phyloP scores from a whole-genome alignment of 345 rosid species.

The Passiflora organensis region DNA sequence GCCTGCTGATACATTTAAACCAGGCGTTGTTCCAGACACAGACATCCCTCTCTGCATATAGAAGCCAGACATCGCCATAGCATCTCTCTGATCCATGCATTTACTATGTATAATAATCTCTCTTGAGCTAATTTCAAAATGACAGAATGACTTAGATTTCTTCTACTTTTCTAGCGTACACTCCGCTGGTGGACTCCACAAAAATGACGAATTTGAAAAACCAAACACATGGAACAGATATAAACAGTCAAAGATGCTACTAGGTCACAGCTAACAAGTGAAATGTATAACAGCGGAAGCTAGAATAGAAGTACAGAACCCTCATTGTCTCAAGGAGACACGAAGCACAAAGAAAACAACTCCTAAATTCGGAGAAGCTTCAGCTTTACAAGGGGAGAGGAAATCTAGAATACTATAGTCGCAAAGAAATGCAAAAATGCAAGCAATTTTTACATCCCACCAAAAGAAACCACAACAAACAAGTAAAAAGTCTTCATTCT shows the following conservation, averaged over 20 bases:
- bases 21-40: conserved; percentile 50
- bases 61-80: conserved; percentile 69
- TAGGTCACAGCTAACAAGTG: not conserved
- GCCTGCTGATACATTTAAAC: conserved; percentile 59
- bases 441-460: conserved; percentile 47
- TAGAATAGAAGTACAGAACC: conserved; percentile 3
- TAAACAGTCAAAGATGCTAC: too few relatives aligned
- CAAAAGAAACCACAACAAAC: conserved; percentile 33
- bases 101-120: conserved; percentile 31
- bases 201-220: not conserved
- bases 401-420: conserved; percentile 23
- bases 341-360: too few relatives aligned
- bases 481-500: conserved; percentile 36
- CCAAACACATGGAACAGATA: conserved; percentile 4
- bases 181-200: too few relatives aligned
- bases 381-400: too few relatives aligned
- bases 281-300: not conserved
- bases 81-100: conserved; percentile 97
- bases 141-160: conserved; percentile 5
- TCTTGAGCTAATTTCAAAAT: conserved; percentile 14
- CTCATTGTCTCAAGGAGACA: too few relatives aligned
- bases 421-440: conserved; percentile 34
- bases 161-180: too few relatives aligned
- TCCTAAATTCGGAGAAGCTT: too few relatives aligned
- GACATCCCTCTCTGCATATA: conserved; percentile 75